Percentiles rank a stretch among this genome's conserved stretches.
These are phyloP conservation scores for Claviceps sp. DNA, from an alignment of 2,329 filamentous ascomycete species.

Conservation along the genomic window DNA sequence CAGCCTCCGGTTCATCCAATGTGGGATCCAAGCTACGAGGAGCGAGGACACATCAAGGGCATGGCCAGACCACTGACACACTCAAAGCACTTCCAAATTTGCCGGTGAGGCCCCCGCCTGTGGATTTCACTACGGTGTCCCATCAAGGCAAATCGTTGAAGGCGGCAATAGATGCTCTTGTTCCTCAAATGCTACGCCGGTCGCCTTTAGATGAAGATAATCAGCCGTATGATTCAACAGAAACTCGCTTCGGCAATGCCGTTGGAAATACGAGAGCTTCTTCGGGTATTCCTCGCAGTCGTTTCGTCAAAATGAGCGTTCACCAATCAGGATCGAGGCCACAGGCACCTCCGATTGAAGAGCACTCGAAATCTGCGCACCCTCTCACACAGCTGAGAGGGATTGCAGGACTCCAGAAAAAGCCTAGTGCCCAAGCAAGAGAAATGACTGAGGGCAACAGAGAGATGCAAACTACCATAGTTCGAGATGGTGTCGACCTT, in stretches of 20 bases:
- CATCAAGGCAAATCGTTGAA: neutral
- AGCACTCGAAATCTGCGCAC: conserved; percentile 14
- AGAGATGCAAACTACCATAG: conserved; percentile 34
- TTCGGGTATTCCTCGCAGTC: conserved; percentile 18
- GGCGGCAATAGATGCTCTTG: conserved; percentile 3
- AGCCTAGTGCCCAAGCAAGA: conserved; percentile 29
- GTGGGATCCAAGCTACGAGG: neutral
- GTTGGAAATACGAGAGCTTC: neutral
- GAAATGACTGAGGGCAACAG: conserved; percentile 13
- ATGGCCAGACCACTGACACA: neutral
- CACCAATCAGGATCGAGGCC: conserved; percentile 18
- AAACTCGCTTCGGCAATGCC: neutral
- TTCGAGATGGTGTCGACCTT: conserved; percentile 43
- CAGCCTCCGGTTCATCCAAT: neutral
- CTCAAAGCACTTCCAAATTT: neutral
- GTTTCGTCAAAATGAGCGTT: conserved; percentile 17
- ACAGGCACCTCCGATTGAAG: conserved; percentile 9
- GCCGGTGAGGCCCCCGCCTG: neutral
- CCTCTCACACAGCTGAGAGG: conserved; percentile 29
- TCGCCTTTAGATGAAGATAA: neutral
- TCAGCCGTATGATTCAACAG: neutral
- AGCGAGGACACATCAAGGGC: neutral
- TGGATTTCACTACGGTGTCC: no score
- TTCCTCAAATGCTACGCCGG: conserved; percentile 6
- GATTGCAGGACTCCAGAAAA: conserved; percentile 33